A percentile compares a stretch with the other conserved stretches of the same genome.
These are phyloP conservation scores for Suillus clintonianus DNA, from an alignment of 768 basidiomycete species.

Conservation along the genomic window DNA sequence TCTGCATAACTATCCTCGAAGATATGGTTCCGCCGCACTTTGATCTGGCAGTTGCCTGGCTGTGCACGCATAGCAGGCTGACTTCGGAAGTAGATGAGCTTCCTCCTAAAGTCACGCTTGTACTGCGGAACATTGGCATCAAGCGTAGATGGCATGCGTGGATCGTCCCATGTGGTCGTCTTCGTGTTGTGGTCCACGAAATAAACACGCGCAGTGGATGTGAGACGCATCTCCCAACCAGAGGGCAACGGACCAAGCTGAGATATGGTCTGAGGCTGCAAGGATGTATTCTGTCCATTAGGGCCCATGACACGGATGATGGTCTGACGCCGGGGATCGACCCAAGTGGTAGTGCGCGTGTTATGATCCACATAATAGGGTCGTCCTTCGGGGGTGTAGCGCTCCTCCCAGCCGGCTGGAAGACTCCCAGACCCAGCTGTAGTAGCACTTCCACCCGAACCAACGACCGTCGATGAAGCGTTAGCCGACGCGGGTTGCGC, in stretches of 20 bases:
- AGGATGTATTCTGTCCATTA: constrained; percentile 80
- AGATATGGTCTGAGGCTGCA: constrained; percentile 94
- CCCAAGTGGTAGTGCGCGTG: constrained; percentile 99
- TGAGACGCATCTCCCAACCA: constrained; percentile 99
- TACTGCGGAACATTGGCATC: constrained; percentile 99
- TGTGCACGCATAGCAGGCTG: constrained; percentile 98
- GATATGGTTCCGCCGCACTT: constrained; percentile 96
- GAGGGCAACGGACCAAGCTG: constrained; percentile 96
- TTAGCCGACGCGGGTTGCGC: constrained; percentile 30
- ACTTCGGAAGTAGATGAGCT: constrained; percentile 98
- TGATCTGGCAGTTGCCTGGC: constrained; percentile 99
- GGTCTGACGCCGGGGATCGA: constrained; percentile 96
- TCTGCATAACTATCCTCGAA: constrained; percentile 99
- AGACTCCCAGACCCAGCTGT: constrained; percentile 83
- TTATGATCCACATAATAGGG: constrained; percentile 99
- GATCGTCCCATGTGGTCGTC: constrained; percentile 99
- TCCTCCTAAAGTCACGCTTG: constrained; percentile 99
- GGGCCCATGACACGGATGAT: constrained; percentile 97
- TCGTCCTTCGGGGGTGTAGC: constrained; percentile 96
- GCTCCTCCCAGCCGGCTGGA: constrained; percentile 98
- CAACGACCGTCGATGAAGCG: constrained; percentile 49
- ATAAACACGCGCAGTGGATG: constrained; percentile 96
- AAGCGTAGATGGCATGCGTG: constrained; percentile 90
- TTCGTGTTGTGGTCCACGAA: constrained; percentile 99
- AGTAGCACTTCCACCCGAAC: constrained; percentile 51